A percentile compares a stretch with the other conserved stretches of the same genome.
Evolutionary conservation across 2,329 filamentous ascomycete genomes (phyloP).

Genomic region (Penicillium sp.): DNA sequence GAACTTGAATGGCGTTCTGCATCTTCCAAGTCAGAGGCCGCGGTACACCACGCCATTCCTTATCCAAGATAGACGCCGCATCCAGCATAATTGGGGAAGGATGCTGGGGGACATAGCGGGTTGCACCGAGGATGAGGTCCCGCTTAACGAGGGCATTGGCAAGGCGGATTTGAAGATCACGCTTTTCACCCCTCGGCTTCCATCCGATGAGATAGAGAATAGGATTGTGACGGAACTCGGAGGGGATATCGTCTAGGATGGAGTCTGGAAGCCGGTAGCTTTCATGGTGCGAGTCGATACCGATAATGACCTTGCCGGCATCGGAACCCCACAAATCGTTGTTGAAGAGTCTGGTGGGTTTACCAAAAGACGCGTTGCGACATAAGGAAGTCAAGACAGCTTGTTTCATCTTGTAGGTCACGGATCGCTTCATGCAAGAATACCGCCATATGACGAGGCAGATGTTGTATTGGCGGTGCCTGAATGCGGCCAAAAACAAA

Average conservation of each 20-base stretch:
- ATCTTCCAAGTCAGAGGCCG: slow-evolving; percentile 31
- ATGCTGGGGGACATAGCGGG: slow-evolving; percentile 20
- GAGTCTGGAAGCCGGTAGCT: slow-evolving; percentile 9
- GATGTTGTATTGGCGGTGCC: slow-evolving; percentile 39
- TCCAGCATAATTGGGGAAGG: slow-evolving; percentile 36
- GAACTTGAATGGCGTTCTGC: slow-evolving; percentile 36
- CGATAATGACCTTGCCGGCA: slow-evolving; percentile 37
- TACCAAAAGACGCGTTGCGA: slow-evolving; percentile 21
- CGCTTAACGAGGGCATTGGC: slow-evolving; percentile 27
- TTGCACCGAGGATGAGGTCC: slow-evolving; percentile 28
- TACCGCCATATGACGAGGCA: slow-evolving; percentile 50
- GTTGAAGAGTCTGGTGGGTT: slow-evolving; percentile 11
- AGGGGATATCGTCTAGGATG: slow-evolving; percentile 23
- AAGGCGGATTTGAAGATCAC: slow-evolving; percentile 27
- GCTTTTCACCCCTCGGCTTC: slow-evolving; percentile 20
- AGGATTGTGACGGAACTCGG: slow-evolving; percentile 28
- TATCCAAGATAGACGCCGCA: slow-evolving; percentile 35
- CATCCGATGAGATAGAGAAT: slow-evolving; percentile 25
- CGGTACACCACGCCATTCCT: slow-evolving; percentile 28
- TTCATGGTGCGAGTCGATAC: slow-evolving; percentile 24
- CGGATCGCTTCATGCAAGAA: slow-evolving; percentile 41
- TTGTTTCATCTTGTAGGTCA: slow-evolving; percentile 36
- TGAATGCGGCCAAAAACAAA: slow-evolving; percentile 46
- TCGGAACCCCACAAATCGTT: slow-evolving; percentile 21
- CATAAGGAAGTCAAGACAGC: slow-evolving; percentile 32